Evolutionary conservation across 2,329 filamentous ascomycete genomes (phyloP).

Genomic region (Alternaria sp.): DNA sequence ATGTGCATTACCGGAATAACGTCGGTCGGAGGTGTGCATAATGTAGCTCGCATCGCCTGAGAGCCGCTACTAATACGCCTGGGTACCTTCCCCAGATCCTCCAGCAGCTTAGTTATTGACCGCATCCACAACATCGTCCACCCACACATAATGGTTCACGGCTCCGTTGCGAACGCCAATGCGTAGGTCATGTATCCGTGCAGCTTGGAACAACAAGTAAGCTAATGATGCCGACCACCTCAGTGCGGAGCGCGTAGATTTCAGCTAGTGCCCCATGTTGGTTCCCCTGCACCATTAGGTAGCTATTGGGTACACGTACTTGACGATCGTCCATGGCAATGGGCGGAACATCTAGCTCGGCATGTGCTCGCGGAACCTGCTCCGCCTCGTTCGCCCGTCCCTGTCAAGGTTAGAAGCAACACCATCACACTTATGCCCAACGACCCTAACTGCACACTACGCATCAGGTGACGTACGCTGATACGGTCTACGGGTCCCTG

Average conservation of each 20-base stretch:
- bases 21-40: neutral
- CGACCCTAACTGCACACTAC: neutral
- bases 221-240: neutral
- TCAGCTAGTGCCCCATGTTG: slow-evolving; percentile 1
- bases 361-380: slow-evolving; percentile 1
- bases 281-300: slow-evolving; percentile 3
- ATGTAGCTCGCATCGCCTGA: slow-evolving; percentile 1
- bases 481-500: neutral
- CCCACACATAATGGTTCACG: neutral
- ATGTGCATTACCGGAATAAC: slow-evolving; percentile 5
- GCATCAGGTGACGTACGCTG: neutral
- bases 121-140: neutral
- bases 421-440: neutral
- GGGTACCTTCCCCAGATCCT: slow-evolving; percentile 1
- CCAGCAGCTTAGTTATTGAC: neutral
- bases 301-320: slow-evolving; percentile 5
- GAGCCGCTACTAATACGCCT: neutral
- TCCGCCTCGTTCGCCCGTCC: neutral
- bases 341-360: slow-evolving; percentile 3
- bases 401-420: neutral
- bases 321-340: slow-evolving; percentile 1
- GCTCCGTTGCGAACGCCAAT: neutral
- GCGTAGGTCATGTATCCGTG: neutral
- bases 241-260: neutral
- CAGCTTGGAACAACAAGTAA: neutral